Evolutionary conservation across 352 stramenopile genomes (phyloP).

Genomic region (Phytophthora vignae): DNA sequence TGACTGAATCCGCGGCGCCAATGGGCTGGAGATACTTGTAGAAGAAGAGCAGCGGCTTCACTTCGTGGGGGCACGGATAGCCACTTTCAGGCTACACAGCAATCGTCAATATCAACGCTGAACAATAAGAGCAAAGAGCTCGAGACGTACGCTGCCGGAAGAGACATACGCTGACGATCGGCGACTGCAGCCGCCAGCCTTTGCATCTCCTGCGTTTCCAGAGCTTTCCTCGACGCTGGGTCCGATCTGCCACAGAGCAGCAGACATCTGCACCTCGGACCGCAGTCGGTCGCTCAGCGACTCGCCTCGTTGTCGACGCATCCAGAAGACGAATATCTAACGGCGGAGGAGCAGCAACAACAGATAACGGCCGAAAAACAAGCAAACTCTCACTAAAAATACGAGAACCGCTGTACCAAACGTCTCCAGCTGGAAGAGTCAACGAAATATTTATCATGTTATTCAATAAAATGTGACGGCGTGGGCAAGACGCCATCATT

Average conservation of each 20-base stretch:
- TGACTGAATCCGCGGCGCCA: constrained; percentile 1
- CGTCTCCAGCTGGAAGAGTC: background rate
- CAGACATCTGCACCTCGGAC: constrained; percentile 53
- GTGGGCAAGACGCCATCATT: too few relatives aligned
- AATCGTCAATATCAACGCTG: background rate
- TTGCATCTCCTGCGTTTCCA: background rate
- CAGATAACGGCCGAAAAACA: background rate
- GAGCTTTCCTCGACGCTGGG: constrained; percentile 4
- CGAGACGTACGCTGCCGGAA: constrained; percentile 15
- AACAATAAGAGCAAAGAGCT: background rate
- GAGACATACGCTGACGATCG: background rate
- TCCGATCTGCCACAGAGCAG: constrained; percentile 24
- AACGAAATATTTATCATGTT: constrained; percentile 2
- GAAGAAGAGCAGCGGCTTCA: constrained; percentile 74
- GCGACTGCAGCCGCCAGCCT: constrained; percentile 2
- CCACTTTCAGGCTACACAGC: constrained; percentile 5
- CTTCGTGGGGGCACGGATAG: constrained; percentile 39
- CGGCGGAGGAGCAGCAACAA: background rate
- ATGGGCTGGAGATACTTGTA: constrained; percentile 88
- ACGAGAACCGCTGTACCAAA: background rate
- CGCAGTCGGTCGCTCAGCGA: constrained; percentile 62
- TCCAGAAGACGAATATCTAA: constrained; percentile 7
- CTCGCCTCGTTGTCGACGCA: constrained; percentile 36
- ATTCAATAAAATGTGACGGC: constrained; percentile 6
- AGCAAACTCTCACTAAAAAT: background rate